Percentiles rank a stretch among this genome's conserved stretches.
Conservation (phyloP, 495 filamentous ascomycete genomes). For the Trichoderma erinaceum region DNA sequence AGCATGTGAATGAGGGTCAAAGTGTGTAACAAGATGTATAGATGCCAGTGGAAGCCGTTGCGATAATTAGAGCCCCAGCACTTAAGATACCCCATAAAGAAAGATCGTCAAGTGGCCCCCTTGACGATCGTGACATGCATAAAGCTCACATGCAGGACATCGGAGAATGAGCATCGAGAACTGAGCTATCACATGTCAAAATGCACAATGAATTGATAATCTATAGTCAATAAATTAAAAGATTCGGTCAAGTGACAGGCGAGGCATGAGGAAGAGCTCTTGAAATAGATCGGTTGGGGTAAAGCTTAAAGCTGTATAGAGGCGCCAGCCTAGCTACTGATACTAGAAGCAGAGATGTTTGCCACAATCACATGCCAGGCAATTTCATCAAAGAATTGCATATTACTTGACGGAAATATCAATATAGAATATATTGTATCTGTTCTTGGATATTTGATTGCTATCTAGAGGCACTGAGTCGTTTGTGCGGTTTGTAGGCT, state of each 20-base stretch:
- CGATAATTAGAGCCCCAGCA: neutral
- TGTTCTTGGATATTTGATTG: no score
- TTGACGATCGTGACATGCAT: neutral
- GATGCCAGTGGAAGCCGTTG: neutral
- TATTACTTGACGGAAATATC: neutral
- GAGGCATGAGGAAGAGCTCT: neutral
- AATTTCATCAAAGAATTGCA: neutral
- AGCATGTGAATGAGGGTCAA: neutral
- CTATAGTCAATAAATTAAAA: neutral
- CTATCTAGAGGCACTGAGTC: no score
- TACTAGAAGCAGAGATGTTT: neutral
- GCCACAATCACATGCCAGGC: constrained; percentile 7
- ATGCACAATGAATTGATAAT: neutral
- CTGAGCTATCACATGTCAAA: constrained; percentile 2
- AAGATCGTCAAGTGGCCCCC: neutral
- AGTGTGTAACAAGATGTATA: neutral
- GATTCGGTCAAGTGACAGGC: neutral
- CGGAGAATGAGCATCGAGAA: neutral
- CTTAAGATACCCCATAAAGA: neutral
- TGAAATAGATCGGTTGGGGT: neutral
- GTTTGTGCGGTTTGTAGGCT: no score
- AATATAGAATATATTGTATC: neutral
- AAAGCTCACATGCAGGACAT: neutral
- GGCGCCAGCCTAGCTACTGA: neutral
- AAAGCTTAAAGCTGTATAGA: neutral